These are phyloP conservation scores for Aspergillus awamori DNA, from an alignment of 2,329 filamentous ascomycete genomes.

Conservation along the genomic window DNA sequence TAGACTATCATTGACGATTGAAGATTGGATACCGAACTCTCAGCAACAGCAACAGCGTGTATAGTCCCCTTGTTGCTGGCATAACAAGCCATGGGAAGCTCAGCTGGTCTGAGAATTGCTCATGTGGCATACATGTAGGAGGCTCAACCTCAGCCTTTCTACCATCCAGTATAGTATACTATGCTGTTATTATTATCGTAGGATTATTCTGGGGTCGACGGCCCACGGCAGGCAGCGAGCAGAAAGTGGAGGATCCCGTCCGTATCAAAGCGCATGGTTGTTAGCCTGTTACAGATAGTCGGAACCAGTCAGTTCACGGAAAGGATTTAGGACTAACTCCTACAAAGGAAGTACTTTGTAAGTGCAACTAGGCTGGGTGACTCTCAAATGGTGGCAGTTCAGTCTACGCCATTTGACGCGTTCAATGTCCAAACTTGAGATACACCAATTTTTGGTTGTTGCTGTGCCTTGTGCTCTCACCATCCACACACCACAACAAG, in stretches of 20 bases:
- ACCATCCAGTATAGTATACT: no score
- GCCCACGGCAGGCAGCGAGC: background rate
- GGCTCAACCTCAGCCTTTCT: no score
- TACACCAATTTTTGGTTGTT: background rate
- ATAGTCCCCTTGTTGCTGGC: no score
- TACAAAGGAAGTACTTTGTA: no score
- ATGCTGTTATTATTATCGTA: no score
- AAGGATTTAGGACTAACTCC: background rate
- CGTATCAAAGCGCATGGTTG: background rate
- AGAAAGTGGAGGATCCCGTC: background rate
- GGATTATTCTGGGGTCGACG: background rate
- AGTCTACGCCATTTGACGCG: background rate
- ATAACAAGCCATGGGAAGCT: no score
- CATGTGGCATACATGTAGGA: no score
- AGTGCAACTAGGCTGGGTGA: no score
- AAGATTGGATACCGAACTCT: no score
- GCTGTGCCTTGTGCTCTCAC: background rate
- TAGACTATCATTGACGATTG: no score
- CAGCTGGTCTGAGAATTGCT: no score
- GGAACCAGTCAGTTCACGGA: background rate
- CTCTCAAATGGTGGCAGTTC: background rate
- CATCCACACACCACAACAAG: background rate
- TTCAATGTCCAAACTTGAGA: background rate
- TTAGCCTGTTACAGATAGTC: background rate
- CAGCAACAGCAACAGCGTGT: no score